Evolutionary conservation across 805 yeast genomes (phyloP), one percentile per base, ranked within the genome.

Genomic region (Kluyveromyces siamensis): DNA sequence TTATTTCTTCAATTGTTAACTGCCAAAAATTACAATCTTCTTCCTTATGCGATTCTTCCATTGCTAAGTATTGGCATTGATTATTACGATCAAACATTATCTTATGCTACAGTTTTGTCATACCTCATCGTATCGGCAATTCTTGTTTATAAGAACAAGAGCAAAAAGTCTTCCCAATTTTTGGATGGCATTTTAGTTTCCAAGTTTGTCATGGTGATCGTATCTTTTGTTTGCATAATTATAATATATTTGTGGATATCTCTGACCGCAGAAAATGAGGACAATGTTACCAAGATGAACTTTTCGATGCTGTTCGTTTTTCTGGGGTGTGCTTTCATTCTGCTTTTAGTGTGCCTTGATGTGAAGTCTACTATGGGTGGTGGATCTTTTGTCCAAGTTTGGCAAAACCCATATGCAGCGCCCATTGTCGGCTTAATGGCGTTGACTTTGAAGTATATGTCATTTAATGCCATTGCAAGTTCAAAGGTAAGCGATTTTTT

Each of bases 381-480:
- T 6, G 35, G 43, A n/a, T 39, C 36, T 14, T n/a, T 35, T 41
- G 43, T 18, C 21, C 48, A 25, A 48, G 53, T 18, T 39, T 58
- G 17, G 50, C 59, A 41, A 52, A 52, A 39, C 37, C 43, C 40
- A 2, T 59, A 54, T 37, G 51, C 57, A n/a, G 53, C 58, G 8
- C 46, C 59, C 4, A 30, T 47, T 2, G 52, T 56, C 33, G 72
- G 73, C 2, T 13, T 60, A 1, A 58, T 68, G 48, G 58, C 73
- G 2, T 53, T 68, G 2, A 44, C 66, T 14, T 48, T 71, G 46
- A 69, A 69, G 40, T 60, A 62, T 37, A 48, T 70, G 47, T 68
- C 74, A 1, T 61, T 68, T 45, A 63, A 63, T 42, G 43, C 54
- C 8, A 45, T 52, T 16, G 49, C 61, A 1, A 49, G 50, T 9